Conservation (phyloP, 176 grass and related monocot genomes). For the Triticum urartu region DNA sequence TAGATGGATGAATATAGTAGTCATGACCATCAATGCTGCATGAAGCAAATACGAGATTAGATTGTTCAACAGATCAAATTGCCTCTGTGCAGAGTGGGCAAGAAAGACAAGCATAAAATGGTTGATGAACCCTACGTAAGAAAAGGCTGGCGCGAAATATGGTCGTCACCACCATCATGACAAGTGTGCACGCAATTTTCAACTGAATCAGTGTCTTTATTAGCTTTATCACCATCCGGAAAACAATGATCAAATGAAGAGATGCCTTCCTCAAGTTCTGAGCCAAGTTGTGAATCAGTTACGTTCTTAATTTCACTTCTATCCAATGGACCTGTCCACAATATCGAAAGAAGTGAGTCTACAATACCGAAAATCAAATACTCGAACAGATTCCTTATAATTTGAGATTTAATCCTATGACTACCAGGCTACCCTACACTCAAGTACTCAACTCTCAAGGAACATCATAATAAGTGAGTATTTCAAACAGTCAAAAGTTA, state of each 20-base stretch:
- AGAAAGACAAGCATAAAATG: neutral
- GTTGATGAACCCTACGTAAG: slow-evolving; percentile 47
- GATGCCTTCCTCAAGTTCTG: slow-evolving; percentile 32
- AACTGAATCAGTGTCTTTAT: slow-evolving; percentile 37
- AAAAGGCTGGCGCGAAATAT: slow-evolving; percentile 22
- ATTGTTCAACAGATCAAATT: slow-evolving; percentile 8
- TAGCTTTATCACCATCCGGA: slow-evolving; percentile 23
- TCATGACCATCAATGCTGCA: slow-evolving; percentile 55
- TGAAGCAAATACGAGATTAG: neutral
- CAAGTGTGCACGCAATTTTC: slow-evolving; percentile 43
- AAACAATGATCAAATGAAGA: slow-evolving; percentile 41
- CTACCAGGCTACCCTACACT: neutral
- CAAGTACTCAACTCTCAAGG: slow-evolving; percentile 10
- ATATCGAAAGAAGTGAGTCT: slow-evolving; percentile 41
- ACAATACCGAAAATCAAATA: slow-evolving; percentile 18
- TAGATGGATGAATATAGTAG: slow-evolving; percentile 65
- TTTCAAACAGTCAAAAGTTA: neutral
- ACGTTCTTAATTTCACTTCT: slow-evolving; percentile 37
- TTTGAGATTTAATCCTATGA: neutral
- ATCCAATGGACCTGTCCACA: slow-evolving; percentile 39
- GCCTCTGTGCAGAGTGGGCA: neutral
- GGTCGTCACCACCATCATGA: slow-evolving; percentile 10
- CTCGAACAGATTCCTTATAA: neutral
- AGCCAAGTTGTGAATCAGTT: slow-evolving; percentile 13
- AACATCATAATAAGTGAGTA: neutral